phyloP scores from a whole-genome alignment of 805 yeast species.

The Barnettozyma siamensis region DNA sequence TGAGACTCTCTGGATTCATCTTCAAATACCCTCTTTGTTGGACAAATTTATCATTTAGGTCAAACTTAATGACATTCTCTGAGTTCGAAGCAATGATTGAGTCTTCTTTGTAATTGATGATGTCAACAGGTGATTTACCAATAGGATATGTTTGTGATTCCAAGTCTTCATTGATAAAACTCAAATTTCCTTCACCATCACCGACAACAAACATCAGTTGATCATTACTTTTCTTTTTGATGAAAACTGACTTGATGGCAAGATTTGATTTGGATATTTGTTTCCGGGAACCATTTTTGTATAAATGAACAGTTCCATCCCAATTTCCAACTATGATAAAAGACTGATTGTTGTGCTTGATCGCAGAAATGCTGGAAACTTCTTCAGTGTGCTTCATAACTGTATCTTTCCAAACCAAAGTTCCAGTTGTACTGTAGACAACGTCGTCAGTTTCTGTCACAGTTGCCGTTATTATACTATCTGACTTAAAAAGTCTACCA shows the following conservation, averaged over 20 bases:
- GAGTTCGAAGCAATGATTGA: conserved; percentile 15
- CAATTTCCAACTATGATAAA: conserved; percentile 19
- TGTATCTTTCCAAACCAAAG: conserved; percentile 1
- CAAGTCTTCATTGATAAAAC: not conserved
- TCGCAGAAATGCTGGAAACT: conserved; percentile 11
- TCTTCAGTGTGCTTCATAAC: conserved; percentile 11
- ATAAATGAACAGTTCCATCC: conserved; percentile 18
- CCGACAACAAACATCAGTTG: conserved; percentile 14
- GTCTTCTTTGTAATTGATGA: conserved; percentile 8
- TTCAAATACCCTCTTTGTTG: conserved; percentile 17
- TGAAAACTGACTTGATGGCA: conserved; percentile 16
- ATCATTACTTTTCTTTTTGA: conserved; percentile 7
- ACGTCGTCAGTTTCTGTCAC: not conserved
- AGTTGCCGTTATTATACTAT: not conserved
- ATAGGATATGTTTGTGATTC: conserved; percentile 6
- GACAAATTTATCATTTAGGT: conserved; percentile 3
- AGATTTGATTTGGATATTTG: conserved; percentile 3
- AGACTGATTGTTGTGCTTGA: not conserved
- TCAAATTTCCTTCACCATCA: conserved; percentile 22
- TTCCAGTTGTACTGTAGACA: conserved; percentile 1
- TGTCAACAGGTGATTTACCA: conserved; percentile 22
- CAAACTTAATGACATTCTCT: conserved; percentile 15
- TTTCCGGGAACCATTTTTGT: conserved; percentile 7
- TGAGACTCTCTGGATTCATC: conserved; percentile 4
- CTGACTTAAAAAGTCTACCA: conserved; percentile 1